phyloP scores from a whole-genome alignment of 352 stramenopile species.

The Phytophthora idaei region DNA sequence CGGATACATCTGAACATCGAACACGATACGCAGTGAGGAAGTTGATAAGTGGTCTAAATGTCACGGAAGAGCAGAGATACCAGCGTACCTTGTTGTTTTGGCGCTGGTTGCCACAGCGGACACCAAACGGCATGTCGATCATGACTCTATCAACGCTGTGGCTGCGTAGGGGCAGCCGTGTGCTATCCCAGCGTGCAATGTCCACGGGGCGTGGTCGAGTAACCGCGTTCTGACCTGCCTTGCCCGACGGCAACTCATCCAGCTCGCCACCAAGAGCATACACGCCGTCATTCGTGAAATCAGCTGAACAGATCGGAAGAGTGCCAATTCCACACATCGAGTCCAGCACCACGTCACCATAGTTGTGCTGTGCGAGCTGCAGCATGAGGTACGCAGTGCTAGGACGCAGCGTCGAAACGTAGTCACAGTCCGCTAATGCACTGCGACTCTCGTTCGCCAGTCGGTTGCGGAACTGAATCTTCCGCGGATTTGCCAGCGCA shows the following conservation, averaged over 20 bases:
- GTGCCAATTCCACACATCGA: slow-evolving; percentile 86
- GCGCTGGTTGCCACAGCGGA: slow-evolving; percentile 73
- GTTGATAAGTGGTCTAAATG: neutral
- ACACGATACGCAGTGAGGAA: neutral
- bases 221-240: slow-evolving; percentile 58
- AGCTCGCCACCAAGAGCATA: slow-evolving; percentile 76
- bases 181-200: slow-evolving; percentile 72
- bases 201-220: slow-evolving; percentile 44
- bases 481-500: slow-evolving; percentile 59
- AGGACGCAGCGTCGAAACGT: slow-evolving; percentile 77
- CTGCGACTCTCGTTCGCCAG: slow-evolving; percentile 71
- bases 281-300: slow-evolving; percentile 55
- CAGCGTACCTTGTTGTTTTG: slow-evolving; percentile 72
- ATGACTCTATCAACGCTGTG: slow-evolving; percentile 66
- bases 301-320: slow-evolving; percentile 66
- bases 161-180: slow-evolving; percentile 55
- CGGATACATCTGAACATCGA: slow-evolving; percentile 63
- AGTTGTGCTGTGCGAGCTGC: slow-evolving; percentile 56
- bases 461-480: slow-evolving; percentile 72
- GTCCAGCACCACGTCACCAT: slow-evolving; percentile 75
- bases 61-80: neutral
- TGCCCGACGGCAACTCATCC: slow-evolving; percentile 52
- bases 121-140: slow-evolving; percentile 82
- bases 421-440: slow-evolving; percentile 58
- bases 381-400: slow-evolving; percentile 83